Percentiles rank a stretch among this genome's conserved stretches.
Evolutionary conservation across 768 basidiomycete genomes (phyloP).

Genomic region (Boletales sp.): DNA sequence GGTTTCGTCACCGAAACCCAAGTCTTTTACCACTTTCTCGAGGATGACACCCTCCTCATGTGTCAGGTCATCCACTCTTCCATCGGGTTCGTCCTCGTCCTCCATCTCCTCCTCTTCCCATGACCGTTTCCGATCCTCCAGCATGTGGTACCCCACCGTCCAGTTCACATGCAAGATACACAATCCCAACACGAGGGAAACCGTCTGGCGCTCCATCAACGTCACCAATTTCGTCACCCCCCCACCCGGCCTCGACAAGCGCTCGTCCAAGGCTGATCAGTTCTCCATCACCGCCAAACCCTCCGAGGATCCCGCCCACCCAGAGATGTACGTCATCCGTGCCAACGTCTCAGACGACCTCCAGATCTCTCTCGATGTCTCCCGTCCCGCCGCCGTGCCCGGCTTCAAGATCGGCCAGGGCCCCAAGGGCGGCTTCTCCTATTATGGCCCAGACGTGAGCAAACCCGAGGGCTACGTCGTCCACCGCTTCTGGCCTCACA

Average conservation of each 20-base stretch:
- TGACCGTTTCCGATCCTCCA: constrained; percentile 30
- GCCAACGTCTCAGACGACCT: constrained; percentile 79
- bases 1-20: constrained; percentile 94
- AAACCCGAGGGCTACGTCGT: constrained; percentile 83
- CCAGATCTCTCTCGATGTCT: constrained; percentile 72
- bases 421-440: constrained; percentile 82
- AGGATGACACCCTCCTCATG: constrained; percentile 76
- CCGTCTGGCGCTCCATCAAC: constrained; percentile 83
- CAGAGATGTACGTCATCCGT: constrained; percentile 76
- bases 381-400: constrained; percentile 63
- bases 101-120: constrained; percentile 5
- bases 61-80: constrained; percentile 86
- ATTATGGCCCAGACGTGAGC: constrained; percentile 68
- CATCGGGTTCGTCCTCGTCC: constrained; percentile 63
- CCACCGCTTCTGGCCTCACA: constrained; percentile 88
- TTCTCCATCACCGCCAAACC: constrained; percentile 70
- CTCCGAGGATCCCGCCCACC: constrained; percentile 49
- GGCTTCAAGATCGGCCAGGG: constrained; percentile 93
- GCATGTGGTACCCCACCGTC: constrained; percentile 90
- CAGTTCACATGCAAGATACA: constrained; percentile 91
- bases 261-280: constrained; percentile 82
- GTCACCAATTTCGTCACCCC: constrained; percentile 76
- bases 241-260: constrained; percentile 76
- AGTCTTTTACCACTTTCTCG: constrained; percentile 75
- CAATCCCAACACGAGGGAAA: constrained; percentile 72